Evolutionary conservation across 2,329 filamentous ascomycete species (phyloP).

Genomic region (Colletotrichum eremochloae): DNA sequence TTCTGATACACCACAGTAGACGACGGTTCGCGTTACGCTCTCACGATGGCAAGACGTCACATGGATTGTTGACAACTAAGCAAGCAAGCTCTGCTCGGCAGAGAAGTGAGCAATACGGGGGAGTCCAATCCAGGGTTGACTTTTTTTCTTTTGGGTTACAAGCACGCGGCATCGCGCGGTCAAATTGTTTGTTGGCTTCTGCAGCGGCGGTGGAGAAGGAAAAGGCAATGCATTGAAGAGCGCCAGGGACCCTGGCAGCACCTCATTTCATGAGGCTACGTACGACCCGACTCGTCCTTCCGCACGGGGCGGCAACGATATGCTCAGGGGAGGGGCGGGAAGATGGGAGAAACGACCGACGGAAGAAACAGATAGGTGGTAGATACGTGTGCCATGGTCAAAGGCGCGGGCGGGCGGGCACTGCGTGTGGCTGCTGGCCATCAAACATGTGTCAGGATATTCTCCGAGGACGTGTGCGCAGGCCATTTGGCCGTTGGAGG

Average conservation of each 20-base stretch:
- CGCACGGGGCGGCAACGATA: conserved; percentile 19
- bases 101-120: not conserved
- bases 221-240: conserved; percentile 8
- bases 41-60: not conserved
- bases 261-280: conserved; percentile 31
- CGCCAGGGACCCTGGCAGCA: conserved; percentile 29
- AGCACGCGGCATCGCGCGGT: conserved; percentile 1
- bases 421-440: conserved; percentile 1
- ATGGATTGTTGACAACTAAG: not conserved
- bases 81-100: not conserved
- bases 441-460: conserved; percentile 21
- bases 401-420: not conserved
- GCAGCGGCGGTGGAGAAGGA: not conserved
- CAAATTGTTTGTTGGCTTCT: not conserved
- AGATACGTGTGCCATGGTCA: not conserved
- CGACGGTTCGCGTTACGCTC: not conserved
- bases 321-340: not conserved
- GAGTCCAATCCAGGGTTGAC: not conserved
- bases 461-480: conserved; percentile 17
- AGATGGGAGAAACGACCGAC: not conserved
- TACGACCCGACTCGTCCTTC: conserved; percentile 12
- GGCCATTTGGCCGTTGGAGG: not conserved
- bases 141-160: not conserved
- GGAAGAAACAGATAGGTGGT: not conserved
- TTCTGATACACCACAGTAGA: not conserved